Conservation (phyloP, 2,329 filamentous ascomycete species). For the Epichloe coenophiala region DNA sequence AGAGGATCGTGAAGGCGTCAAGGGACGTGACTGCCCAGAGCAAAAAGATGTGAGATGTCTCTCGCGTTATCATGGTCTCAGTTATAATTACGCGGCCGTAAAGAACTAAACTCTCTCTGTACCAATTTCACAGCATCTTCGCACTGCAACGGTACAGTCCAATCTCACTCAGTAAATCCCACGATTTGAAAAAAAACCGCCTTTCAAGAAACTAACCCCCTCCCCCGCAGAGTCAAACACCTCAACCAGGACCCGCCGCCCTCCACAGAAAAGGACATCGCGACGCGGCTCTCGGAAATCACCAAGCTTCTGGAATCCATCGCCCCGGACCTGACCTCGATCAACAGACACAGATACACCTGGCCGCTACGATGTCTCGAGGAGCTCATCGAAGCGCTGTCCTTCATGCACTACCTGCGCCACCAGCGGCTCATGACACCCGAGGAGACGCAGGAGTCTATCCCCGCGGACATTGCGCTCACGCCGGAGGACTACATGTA, state of each 20-base stretch:
- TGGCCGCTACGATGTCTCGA: slow-evolving; percentile 74
- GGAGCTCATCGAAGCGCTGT: slow-evolving; percentile 85
- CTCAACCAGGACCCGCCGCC: slow-evolving; percentile 50
- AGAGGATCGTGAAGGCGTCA: slow-evolving; percentile 80
- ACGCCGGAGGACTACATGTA: slow-evolving; percentile 78
- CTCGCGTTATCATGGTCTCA: no score
- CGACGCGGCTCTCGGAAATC: slow-evolving; percentile 58
- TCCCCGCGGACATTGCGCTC: slow-evolving; percentile 45
- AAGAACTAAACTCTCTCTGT: no score
- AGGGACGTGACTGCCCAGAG: slow-evolving; percentile 85
- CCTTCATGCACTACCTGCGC: slow-evolving; percentile 77
- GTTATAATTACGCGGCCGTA: not conserved
- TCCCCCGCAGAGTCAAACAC: slow-evolving; percentile 42
- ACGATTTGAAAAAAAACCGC: not conserved
- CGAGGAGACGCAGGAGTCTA: slow-evolving; percentile 38
- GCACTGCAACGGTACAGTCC: slow-evolving; percentile 23
- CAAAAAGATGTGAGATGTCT: slow-evolving; percentile 73
- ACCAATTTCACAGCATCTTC: slow-evolving; percentile 20
- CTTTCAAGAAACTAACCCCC: not conserved
- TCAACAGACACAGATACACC: slow-evolving; percentile 75
- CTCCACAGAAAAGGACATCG: slow-evolving; percentile 56
- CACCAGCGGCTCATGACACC: slow-evolving; percentile 61
- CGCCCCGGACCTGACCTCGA: slow-evolving; percentile 57
- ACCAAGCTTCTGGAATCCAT: slow-evolving; percentile 52
- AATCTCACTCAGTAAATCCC: not conserved